Percentiles rank a stretch among this genome's conserved stretches.
phyloP scores from a whole-genome alignment of 2,329 filamentous ascomycete genomes.

The Aspergillus quadricinctus region DNA sequence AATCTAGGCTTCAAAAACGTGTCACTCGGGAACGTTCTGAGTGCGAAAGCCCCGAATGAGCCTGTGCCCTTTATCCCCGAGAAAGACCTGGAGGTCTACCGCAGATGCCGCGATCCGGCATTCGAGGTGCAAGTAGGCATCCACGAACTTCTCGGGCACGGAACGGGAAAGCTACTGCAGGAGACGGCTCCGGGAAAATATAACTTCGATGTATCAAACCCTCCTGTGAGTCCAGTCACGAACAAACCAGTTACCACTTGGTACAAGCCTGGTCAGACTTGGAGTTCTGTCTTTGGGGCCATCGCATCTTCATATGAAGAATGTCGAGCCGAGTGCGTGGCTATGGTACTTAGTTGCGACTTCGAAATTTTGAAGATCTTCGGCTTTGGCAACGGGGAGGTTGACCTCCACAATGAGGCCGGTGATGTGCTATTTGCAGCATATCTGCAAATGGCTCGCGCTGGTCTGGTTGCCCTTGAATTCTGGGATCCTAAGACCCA shows the following conservation, averaged over 20 bases:
- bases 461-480: constrained; percentile 82
- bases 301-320: constrained; percentile 89
- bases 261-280: constrained; percentile 95
- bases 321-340: constrained; percentile 88
- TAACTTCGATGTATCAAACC: constrained; percentile 83
- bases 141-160: constrained; percentile 84
- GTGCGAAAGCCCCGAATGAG: constrained; percentile 87
- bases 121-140: constrained; percentile 97
- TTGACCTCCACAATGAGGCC: constrained; percentile 69
- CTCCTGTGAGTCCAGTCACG: constrained; percentile 74
- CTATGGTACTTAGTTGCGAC: constrained; percentile 86
- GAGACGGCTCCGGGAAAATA: constrained; percentile 76
- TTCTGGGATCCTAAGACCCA: constrained; percentile 89
- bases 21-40: constrained; percentile 86
- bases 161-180: constrained; percentile 88
- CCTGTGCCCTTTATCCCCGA: constrained; percentile 85
- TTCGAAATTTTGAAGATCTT: constrained; percentile 88
- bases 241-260: constrained; percentile 74
- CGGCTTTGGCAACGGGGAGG: constrained; percentile 74
- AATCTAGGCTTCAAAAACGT: constrained; percentile 65
- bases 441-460: constrained; percentile 90
- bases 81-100: constrained; percentile 71
- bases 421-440: constrained; percentile 83
- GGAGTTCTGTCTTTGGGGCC: constrained; percentile 86
- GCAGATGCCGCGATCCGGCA: constrained; percentile 76